These are phyloP conservation scores for Labyrinthula sp. DNA, from an alignment of 352 stramenopile species.

Conservation along the genomic window DNA sequence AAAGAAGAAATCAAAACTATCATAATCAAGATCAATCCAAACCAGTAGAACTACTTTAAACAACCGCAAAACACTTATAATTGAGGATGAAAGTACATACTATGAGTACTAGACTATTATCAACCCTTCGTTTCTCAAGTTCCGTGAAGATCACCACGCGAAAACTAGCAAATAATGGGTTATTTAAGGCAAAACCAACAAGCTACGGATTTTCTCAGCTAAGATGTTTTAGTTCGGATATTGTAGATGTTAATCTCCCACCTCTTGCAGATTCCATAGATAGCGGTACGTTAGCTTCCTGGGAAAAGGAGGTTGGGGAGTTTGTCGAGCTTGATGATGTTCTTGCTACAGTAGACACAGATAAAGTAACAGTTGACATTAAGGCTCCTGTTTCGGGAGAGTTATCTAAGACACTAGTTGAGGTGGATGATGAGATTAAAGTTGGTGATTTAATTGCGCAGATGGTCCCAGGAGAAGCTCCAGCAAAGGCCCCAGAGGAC, in stretches of 20 bases:
- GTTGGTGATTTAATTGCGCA: constrained; percentile 75
- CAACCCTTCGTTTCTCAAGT: too few relatives aligned
- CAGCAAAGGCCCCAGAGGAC: constrained; percentile 26
- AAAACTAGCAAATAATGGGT: too few relatives aligned
- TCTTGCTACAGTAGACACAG: constrained; percentile 87
- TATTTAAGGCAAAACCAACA: too few relatives aligned
- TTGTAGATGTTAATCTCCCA: constrained; percentile 62
- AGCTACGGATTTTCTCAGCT: too few relatives aligned
- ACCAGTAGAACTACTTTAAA: too few relatives aligned
- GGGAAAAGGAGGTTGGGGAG: constrained; percentile 77
- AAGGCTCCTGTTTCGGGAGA: constrained; percentile 62
- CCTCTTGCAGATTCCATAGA: constrained; percentile 86
- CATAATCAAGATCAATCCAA: too few relatives aligned
- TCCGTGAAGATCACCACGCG: too few relatives aligned
- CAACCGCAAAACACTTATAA: too few relatives aligned
- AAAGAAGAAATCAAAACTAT: too few relatives aligned
- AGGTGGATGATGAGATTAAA: constrained; percentile 81
- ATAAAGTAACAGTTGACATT: constrained; percentile 87
- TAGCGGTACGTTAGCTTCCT: constrained; percentile 80
- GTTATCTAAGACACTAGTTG: constrained; percentile 69
- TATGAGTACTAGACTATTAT: too few relatives aligned
- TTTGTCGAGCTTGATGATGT: constrained; percentile 80
- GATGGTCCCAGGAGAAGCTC: constrained; percentile 51
- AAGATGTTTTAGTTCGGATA: too few relatives aligned
- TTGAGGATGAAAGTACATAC: too few relatives aligned